Evolutionary conservation across 192 early-diverging fungal species (phyloP).

Genomic region (Kickxella alabastrina): DNA sequence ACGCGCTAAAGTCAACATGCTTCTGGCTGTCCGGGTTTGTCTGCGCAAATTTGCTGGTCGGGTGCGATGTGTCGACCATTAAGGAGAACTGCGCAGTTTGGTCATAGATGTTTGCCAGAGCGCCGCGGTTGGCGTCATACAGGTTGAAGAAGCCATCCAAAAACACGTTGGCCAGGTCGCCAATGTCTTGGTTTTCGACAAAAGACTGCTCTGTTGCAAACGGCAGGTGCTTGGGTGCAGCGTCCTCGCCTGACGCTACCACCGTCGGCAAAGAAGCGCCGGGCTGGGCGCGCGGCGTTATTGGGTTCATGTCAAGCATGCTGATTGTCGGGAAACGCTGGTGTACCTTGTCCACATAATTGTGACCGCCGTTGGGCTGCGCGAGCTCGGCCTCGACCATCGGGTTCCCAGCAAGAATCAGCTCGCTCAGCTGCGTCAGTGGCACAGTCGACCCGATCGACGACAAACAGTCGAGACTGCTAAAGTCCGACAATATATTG

Average conservation of each 20-base stretch:
- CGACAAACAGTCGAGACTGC: constrained; percentile 40
- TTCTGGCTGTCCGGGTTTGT: constrained; percentile 36
- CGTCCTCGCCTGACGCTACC: background rate
- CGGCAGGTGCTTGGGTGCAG: constrained; percentile 21
- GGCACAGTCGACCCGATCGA: constrained; percentile 38
- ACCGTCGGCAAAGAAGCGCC: background rate
- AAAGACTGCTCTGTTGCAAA: constrained; percentile 35
- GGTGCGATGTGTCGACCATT: constrained; percentile 42
- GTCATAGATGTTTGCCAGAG: constrained; percentile 39
- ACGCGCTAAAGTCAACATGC: constrained; percentile 33
- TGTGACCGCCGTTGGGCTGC: constrained; percentile 21
- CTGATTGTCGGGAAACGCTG: constrained; percentile 46
- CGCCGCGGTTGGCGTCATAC: constrained; percentile 35
- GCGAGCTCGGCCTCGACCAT: constrained; percentile 21
- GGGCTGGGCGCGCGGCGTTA: constrained; percentile 28
- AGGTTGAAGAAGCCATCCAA: constrained; percentile 38
- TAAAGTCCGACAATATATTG: constrained; percentile 33
- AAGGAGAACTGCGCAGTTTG: constrained; percentile 31
- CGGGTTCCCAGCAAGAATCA: constrained; percentile 40
- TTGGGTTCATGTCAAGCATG: constrained; percentile 45
- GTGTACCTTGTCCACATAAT: constrained; percentile 42
- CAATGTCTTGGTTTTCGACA: constrained; percentile 33
- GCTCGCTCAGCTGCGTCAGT: constrained; percentile 22
- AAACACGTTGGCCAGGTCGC: constrained; percentile 31
- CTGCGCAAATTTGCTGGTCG: constrained; percentile 36